Percentiles rank a stretch among this genome's conserved stretches.
Conservation (phyloP, 1,284 basidiomycete genomes). For the Tilletia indica region DNA sequence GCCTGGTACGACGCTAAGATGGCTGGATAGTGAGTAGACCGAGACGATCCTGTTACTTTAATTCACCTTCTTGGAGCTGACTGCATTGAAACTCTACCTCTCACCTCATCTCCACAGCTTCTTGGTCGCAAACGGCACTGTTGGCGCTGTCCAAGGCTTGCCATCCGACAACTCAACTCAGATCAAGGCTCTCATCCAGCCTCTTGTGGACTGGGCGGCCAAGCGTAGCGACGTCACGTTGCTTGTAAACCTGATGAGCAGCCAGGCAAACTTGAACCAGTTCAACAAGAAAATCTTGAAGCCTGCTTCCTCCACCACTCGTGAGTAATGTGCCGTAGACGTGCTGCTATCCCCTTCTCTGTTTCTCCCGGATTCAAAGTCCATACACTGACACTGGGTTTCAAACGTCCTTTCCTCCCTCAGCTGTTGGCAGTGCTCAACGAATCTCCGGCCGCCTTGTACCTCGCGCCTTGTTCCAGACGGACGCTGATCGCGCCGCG, state of each 20-base stretch:
- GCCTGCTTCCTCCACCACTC: not conserved
- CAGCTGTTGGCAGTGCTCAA: constrained; percentile 22
- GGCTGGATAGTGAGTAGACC: not conserved
- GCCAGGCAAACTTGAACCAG: not conserved
- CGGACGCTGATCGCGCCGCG: not conserved
- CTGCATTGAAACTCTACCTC: no score
- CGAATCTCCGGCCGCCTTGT: constrained; percentile 24
- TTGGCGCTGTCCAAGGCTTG: constrained; percentile 10
- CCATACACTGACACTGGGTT: not conserved
- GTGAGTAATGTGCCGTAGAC: not conserved
- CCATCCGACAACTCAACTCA: not conserved
- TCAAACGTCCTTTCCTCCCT: not conserved
- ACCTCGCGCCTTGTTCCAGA: constrained; percentile 17
- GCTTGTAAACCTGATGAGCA: not conserved
- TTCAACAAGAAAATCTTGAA: not conserved
- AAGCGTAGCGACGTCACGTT: not conserved
- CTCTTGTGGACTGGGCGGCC: not conserved
- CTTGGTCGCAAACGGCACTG: not conserved
- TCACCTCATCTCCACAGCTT: not conserved
- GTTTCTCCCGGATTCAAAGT: not conserved
- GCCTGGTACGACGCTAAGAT: constrained; percentile 21
- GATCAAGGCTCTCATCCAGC: constrained; percentile 17
- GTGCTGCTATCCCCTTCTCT: not conserved
- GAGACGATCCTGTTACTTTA: no score
- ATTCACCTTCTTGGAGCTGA: not conserved